Evolutionary conservation across 148 eudicot species (phyloP), one percentile per base, ranked within the genome.

Genomic region (Rhododendron vialii): DNA sequence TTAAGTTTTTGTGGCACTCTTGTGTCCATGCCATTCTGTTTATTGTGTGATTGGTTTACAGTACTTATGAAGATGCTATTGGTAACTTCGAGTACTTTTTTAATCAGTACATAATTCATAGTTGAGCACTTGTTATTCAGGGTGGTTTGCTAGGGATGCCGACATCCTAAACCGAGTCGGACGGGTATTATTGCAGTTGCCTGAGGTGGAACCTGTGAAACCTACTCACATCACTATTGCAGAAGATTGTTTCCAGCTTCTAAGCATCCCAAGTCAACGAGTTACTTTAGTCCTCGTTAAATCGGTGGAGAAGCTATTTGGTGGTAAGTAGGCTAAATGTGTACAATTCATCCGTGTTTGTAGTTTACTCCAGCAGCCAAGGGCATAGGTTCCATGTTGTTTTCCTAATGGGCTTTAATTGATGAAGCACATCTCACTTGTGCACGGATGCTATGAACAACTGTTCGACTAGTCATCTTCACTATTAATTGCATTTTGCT

Each of bases 131-230:
- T 84, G 17, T 87, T 12, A 82, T 61, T 48, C 95, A 96, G 98
- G 99, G 80, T 96, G 99, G 99, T 96, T 95, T 92, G 96, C 98
- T 55, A 89, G 96, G 92, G 98, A 94, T 91, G 93, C 96, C 4
- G 45, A 43, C 15, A 89, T 92, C 81, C 84, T 95, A 92, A 88
- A 91, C 85, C 84, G 86, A 86, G 92, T 96, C n/a, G 99, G 99
- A 30, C 88, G 86, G 73, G 88, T 91, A 81, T 89, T 96, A 84
- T 88, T 96, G 59, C 93, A 91, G 73, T 67, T 86, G 45, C 88
- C 87, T 78, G 89, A 73, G 85, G 84, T 35, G 26, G 85, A 61
- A 75, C 89, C 88, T 33, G 81, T 15, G 33, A 84, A 30, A 78
- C 96, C 95, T 53, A 87, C 85, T 86, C 87, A 86, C 22, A 69